Evolutionary conservation across 768 basidiomycete genomes (phyloP).

Genomic region (Lactarius tabidus): DNA sequence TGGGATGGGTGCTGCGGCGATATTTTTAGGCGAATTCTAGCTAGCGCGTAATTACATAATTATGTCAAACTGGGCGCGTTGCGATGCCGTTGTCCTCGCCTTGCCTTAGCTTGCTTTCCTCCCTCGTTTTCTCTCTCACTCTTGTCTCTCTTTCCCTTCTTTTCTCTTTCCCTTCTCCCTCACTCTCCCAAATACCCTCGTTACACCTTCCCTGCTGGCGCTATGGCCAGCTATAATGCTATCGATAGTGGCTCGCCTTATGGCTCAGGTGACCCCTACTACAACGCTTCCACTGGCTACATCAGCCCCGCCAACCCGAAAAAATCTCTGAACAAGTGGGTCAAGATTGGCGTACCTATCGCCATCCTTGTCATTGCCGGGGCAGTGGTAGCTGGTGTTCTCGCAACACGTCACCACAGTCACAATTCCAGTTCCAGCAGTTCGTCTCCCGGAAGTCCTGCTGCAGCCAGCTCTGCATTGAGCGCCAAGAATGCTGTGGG

Average conservation of each 20-base stretch:
- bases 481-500: slow-evolving; percentile 60
- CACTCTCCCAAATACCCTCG: slow-evolving; percentile 1
- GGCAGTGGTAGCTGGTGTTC: slow-evolving; percentile 72
- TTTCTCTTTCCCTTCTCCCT: slow-evolving; percentile 11
- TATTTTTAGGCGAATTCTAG: slow-evolving; percentile 59
- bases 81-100: not conserved
- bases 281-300: slow-evolving; percentile 65
- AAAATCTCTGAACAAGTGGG: slow-evolving; percentile 62
- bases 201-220: slow-evolving; percentile 24
- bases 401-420: slow-evolving; percentile 52
- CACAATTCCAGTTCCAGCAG: slow-evolving; percentile 33
- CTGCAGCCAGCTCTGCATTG: slow-evolving; percentile 51
- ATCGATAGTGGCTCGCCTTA: slow-evolving; percentile 40
- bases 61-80: not conserved
- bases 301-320: slow-evolving; percentile 50
- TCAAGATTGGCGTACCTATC: slow-evolving; percentile 71
- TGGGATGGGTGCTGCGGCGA: slow-evolving; percentile 87
- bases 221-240: slow-evolving; percentile 42
- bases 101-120: not conserved
- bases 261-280: slow-evolving; percentile 64
- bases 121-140: not conserved
- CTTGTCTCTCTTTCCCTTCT: slow-evolving; percentile 26
- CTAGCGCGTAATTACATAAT: not conserved
- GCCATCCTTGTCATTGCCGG: slow-evolving; percentile 58
- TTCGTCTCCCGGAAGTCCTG: slow-evolving; percentile 30